Conservation (phyloP, 108 stramenopile species). For the Cyclotella kingstonii region DNA sequence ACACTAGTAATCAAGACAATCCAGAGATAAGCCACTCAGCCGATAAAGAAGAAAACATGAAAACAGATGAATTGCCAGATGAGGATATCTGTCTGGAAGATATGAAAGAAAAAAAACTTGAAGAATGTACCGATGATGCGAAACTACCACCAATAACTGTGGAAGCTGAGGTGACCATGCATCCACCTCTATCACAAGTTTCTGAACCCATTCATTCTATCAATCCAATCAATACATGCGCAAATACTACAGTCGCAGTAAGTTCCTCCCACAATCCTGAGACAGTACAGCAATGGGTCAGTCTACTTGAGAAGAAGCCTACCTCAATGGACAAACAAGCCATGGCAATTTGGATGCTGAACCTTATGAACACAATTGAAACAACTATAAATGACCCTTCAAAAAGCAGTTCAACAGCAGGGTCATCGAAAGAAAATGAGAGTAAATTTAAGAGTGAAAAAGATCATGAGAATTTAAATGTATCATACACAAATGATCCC, state of each 20-base stretch:
- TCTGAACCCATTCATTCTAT: background rate
- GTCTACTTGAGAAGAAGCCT: constrained; percentile 35
- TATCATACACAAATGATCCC: too few relatives aligned
- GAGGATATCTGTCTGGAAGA: constrained; percentile 1
- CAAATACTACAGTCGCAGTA: constrained; percentile 6
- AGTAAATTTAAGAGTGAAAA: too few relatives aligned
- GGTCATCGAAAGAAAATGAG: too few relatives aligned
- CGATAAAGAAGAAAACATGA: background rate
- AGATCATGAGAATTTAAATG: too few relatives aligned
- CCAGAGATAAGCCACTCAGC: too few relatives aligned
- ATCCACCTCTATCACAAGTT: background rate
- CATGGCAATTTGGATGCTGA: constrained; percentile 45
- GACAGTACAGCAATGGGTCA: constrained; percentile 29
- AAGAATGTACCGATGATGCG: background rate
- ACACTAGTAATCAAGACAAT: background rate
- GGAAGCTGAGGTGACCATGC: background rate
- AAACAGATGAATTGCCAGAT: constrained; percentile 1
- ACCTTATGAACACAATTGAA: constrained; percentile 31
- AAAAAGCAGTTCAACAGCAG: too few relatives aligned
- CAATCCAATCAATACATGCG: background rate
- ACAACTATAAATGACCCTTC: background rate
- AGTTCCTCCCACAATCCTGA: constrained; percentile 24
- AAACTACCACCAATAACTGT: background rate
- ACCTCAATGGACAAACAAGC: constrained; percentile 35
- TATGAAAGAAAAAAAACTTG: background rate